Evolutionary conservation across 768 basidiomycete genomes (phyloP), one percentile per base, ranked within the genome.

Genomic region (Royoungia palumana): DNA sequence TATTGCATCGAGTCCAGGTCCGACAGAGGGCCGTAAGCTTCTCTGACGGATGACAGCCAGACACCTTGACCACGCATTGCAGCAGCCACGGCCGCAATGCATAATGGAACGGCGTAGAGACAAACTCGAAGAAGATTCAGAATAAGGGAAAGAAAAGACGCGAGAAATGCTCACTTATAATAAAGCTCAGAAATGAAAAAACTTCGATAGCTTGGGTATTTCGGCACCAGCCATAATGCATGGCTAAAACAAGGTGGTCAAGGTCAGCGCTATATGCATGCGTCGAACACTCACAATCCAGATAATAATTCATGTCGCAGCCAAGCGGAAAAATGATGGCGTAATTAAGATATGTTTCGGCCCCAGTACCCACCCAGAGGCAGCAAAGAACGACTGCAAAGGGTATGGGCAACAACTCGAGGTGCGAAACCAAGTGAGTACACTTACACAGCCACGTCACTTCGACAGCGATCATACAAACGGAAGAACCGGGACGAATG

Each of bases 301-400:
- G 8, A 24, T 51, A 54, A 32, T 32, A 32, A 16, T 32, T 32
- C 14, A 32, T 32, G 32, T 28, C 10, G 32, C 63, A 50, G 5
- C 54, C 57, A 12, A 24, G 27, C 7, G 53, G 44, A 44, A 57
- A 61, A 35, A 10, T 35, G n/a, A 44, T 6, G 11, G 8, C 14
- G 5, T 6, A 42, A 3, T 24, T 7, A n/a, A 45, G 10, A 13
- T 59, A 62, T 2, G 71, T 46, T 32, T 65, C 54, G 4, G 60
- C 67, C 4, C 56, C 75, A 22, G 64, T 56, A 14, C 71, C 66
- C 21, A 75, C 63, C 75, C 70, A 76, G 27, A 75, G 54, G 35
- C 74, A 44, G 58, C 64, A 68, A 21, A 76, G 62, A 39, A 68
- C 6, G 19, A 47, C 71, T 70, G 44, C 8, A 46, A 20, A 27